Conservation (phyloP, 2,329 filamentous ascomycete genomes). For the Berkeleyomyces basicola region DNA sequence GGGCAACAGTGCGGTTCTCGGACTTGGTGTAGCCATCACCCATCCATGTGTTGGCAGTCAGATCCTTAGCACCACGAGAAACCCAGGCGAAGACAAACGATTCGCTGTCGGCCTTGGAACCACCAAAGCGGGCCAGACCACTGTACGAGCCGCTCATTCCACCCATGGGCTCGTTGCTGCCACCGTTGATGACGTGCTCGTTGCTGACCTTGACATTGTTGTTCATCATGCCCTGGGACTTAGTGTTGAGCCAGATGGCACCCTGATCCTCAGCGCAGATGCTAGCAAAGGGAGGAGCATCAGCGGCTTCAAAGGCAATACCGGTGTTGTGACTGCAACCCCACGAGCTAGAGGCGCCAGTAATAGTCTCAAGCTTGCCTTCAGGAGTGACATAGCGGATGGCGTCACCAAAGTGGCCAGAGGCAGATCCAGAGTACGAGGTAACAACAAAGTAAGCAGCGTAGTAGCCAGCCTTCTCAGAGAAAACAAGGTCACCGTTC, state of each 20-base stretch:
- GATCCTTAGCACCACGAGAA: slow-evolving; percentile 39
- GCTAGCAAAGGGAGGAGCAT: slow-evolving; percentile 39
- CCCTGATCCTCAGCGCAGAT: slow-evolving; percentile 47
- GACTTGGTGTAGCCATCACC: slow-evolving; percentile 35
- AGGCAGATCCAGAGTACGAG: slow-evolving; percentile 34
- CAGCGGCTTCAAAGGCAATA: slow-evolving; percentile 44
- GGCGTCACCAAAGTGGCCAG: slow-evolving; percentile 41
- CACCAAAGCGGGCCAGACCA: slow-evolving; percentile 35
- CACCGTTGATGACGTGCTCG: slow-evolving; percentile 44
- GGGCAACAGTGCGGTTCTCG: slow-evolving; percentile 37
- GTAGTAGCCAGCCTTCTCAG: slow-evolving; percentile 36
- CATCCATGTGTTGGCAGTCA: slow-evolving; percentile 40
- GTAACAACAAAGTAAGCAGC: slow-evolving; percentile 47
- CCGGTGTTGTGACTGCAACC: slow-evolving; percentile 50
- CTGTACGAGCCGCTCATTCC: slow-evolving; percentile 48
- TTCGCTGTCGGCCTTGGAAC: slow-evolving; percentile 20
- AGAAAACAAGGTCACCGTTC: slow-evolving; percentile 47
- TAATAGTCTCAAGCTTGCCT: slow-evolving; percentile 33
- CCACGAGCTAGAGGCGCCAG: slow-evolving; percentile 37
- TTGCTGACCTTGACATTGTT: slow-evolving; percentile 43
- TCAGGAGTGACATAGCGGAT: slow-evolving; percentile 29
- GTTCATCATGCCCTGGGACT: slow-evolving; percentile 36
- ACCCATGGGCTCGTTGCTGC: slow-evolving; percentile 40
- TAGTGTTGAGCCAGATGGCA: slow-evolving; percentile 47
- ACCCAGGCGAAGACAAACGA: slow-evolving; percentile 47